Evolutionary conservation across 495 filamentous ascomycete genomes (phyloP).

Genomic region (Evansstolkia leycettana): DNA sequence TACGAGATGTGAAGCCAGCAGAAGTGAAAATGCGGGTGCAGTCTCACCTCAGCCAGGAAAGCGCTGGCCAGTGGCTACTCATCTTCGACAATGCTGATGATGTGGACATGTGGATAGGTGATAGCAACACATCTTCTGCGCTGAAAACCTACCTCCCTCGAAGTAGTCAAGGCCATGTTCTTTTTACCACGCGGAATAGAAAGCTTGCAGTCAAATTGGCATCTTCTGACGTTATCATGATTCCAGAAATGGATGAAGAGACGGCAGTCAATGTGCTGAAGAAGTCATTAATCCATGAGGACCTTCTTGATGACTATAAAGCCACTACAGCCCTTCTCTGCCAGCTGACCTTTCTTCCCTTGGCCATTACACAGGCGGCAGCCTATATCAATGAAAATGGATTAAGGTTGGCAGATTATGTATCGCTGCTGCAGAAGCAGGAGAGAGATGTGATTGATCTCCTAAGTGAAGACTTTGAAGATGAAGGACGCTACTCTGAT

Average conservation of each 20-base stretch:
- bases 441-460: conserved; percentile 27
- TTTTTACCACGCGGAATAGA: conserved; percentile 27
- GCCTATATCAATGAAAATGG: conserved; percentile 32
- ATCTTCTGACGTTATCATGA: conserved; percentile 7
- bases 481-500: conserved; percentile 26
- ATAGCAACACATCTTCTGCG: background rate
- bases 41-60: conserved; percentile 13
- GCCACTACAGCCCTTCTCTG: conserved; percentile 11
- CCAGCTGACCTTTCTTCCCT: conserved; percentile 20
- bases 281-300: conserved; percentile 14
- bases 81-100: conserved; percentile 33
- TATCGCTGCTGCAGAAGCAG: conserved; percentile 26
- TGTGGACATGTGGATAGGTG: conserved; percentile 14
- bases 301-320: conserved; percentile 6
- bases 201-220: conserved; percentile 14
- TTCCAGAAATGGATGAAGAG: conserved; percentile 16
- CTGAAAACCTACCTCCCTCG: conserved; percentile 14
- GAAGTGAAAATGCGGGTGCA: conserved; percentile 17
- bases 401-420: conserved; percentile 26
- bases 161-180: conserved; percentile 16
- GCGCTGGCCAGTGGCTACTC: conserved; percentile 22
- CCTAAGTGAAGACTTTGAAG: conserved; percentile 38
- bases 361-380: conserved; percentile 32
- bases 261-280: conserved; percentile 9
- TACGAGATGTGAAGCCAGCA: conserved; percentile 9